A percentile compares a stretch with the other conserved stretches of the same genome.
Evolutionary conservation across 129 eudicot genomes (phyloP).

Genomic region (Flaveria trinervia): DNA sequence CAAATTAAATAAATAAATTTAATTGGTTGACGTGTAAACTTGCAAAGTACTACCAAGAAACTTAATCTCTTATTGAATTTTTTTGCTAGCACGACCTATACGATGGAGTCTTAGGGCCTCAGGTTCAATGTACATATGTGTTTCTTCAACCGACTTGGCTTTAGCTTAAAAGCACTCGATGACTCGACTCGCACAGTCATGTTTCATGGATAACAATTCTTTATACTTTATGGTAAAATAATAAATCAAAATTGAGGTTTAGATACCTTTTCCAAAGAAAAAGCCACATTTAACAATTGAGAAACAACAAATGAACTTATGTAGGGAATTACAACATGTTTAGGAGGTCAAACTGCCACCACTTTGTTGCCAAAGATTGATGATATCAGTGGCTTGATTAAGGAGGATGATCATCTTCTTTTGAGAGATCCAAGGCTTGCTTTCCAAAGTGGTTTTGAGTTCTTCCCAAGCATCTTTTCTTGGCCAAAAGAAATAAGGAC

Average conservation of each 20-base stretch:
- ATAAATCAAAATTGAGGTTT: background rate
- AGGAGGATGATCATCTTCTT: constrained; percentile 95
- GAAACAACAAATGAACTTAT: constrained; percentile 1
- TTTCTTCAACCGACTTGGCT: background rate
- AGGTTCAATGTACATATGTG: background rate
- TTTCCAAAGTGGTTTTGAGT: constrained; percentile 85
- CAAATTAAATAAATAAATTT: no score
- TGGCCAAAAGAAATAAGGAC: constrained; percentile 99
- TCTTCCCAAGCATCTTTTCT: constrained; percentile 99
- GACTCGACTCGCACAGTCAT: no score
- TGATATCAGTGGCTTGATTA: constrained; percentile 96
- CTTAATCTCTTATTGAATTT: no score
- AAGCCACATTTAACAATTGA: background rate
- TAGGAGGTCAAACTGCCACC: constrained; percentile 81
- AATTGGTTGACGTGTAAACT: no score
- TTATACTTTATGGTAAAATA: background rate
- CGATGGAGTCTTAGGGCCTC: background rate
- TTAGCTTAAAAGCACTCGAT: background rate
- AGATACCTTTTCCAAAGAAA: background rate
- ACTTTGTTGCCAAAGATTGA: constrained; percentile 97
- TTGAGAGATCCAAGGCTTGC: constrained; percentile 96
- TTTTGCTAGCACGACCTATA: background rate
- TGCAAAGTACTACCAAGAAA: no score
- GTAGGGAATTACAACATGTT: constrained; percentile 12
- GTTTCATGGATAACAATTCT: background rate